phyloP scores from a whole-genome alignment of 176 grass and related monocot genomes.

The Phyllostachys edulis region DNA sequence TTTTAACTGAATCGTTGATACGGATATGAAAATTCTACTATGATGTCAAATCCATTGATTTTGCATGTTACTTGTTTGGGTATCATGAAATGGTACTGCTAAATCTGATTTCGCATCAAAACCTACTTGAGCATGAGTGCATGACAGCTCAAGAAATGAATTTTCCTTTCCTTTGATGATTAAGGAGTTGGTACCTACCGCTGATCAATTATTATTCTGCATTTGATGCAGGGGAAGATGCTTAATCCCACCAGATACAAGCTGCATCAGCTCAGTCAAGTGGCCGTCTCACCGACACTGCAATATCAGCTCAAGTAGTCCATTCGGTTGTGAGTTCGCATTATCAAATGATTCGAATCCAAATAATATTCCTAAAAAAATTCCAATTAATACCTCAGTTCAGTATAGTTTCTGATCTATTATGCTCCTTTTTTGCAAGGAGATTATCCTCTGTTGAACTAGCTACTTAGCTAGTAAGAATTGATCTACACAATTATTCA shows the following conservation, averaged over 20 bases:
- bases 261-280: slow-evolving; percentile 36
- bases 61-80: background rate
- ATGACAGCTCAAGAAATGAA: slow-evolving; percentile 37
- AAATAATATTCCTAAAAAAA: too few species aligned
- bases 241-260: slow-evolving; percentile 46
- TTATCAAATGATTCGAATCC: background rate
- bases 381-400: background rate
- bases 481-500: background rate
- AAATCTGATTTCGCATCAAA: slow-evolving; percentile 25
- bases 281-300: slow-evolving; percentile 51
- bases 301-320: slow-evolving; percentile 24
- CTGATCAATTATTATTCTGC: slow-evolving; percentile 31
- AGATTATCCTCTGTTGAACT: background rate
- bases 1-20: background rate
- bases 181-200: slow-evolving; percentile 37
- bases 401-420: background rate
- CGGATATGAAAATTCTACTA: background rate
- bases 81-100: background rate
- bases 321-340: background rate
- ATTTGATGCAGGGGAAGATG: slow-evolving; percentile 33
- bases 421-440: background rate
- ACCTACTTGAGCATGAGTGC: slow-evolving; percentile 7
- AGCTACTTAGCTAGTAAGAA: background rate
- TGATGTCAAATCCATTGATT: background rate
- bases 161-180: slow-evolving; percentile 37